A percentile compares a stretch with the other conserved stretches of the same genome.
phyloP scores from a whole-genome alignment of 2,329 filamentous ascomycete species.

The Diplodia mutila region DNA sequence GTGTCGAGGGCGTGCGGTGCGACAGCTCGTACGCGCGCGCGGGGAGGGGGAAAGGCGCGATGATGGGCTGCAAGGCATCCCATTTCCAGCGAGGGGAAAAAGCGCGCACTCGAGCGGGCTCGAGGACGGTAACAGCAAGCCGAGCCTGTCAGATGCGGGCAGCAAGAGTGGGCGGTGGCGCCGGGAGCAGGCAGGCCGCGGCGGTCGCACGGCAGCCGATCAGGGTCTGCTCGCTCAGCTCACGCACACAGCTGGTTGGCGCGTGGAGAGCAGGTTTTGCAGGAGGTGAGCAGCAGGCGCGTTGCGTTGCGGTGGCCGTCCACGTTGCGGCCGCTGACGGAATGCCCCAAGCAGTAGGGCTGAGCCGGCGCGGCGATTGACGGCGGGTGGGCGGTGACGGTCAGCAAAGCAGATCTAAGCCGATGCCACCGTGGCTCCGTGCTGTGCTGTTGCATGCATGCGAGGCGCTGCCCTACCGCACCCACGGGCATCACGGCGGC shows the following conservation, averaged over 20 bases:
- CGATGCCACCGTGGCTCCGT: conserved; percentile 11
- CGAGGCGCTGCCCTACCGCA: neutral
- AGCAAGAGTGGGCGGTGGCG: conserved; percentile 12
- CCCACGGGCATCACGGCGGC: neutral
- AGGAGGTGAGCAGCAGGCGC: neutral
- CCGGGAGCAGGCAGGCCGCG: conserved; percentile 2
- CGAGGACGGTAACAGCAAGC: conserved; percentile 9
- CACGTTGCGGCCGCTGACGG: conserved; percentile 18
- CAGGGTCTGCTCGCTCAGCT: conserved; percentile 15
- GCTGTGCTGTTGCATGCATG: conserved; percentile 1
- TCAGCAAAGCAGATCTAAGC: conserved; percentile 20
- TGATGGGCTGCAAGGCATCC: conserved; percentile 18
- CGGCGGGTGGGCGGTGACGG: conserved; percentile 3
- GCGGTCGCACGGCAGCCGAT: conserved; percentile 19
- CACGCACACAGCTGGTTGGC: too few relatives aligned
- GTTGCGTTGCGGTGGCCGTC: conserved; percentile 7
- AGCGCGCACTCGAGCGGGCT: conserved; percentile 13
- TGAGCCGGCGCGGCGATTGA: conserved; percentile 10
- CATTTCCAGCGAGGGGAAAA: conserved; percentile 21
- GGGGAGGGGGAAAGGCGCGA: neutral
- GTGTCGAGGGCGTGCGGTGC: conserved; percentile 6
- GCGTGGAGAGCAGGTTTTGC: neutral
- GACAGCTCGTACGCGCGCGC: conserved; percentile 5
- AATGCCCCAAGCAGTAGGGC: conserved; percentile 9
- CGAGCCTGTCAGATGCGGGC: neutral